Evolutionary conservation across 2,329 filamentous ascomycete genomes (phyloP).

Genomic region (Aspergillus uvarum): DNA sequence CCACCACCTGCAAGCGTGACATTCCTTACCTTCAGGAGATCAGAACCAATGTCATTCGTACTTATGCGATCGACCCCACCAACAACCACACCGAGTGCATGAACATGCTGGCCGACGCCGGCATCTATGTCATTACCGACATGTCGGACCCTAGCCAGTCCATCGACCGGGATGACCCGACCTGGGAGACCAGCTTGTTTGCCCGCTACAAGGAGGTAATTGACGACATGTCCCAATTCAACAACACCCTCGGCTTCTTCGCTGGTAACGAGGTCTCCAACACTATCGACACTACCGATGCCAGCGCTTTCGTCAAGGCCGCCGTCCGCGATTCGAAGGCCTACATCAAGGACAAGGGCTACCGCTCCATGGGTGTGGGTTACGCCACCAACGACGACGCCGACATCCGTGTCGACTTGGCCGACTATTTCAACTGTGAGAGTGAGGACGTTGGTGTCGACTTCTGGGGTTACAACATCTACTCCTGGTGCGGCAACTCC

Average conservation of each 20-base stretch:
- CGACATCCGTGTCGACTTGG: conserved; percentile 74
- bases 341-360: conserved; percentile 77
- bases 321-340: conserved; percentile 91
- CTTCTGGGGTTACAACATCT: conserved; percentile 99
- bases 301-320: conserved; percentile 93
- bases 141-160: conserved; percentile 75
- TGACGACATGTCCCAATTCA: conserved; percentile 74
- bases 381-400: conserved; percentile 93
- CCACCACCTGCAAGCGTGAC: conserved; percentile 71
- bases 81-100: conserved; percentile 79
- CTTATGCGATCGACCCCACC: conserved; percentile 83
- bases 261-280: conserved; percentile 97
- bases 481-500: conserved; percentile 93
- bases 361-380: conserved; percentile 79
- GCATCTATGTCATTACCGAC: conserved; percentile 93
- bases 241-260: conserved; percentile 93
- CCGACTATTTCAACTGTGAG: conserved; percentile 92
- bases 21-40: conserved; percentile 75
- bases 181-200: conserved; percentile 77
- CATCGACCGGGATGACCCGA: conserved; percentile 76
- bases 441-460: conserved; percentile 67
- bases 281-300: conserved; percentile 77
- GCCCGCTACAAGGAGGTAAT: conserved; percentile 77
- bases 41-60: conserved; percentile 85
- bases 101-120: conserved; percentile 72